phyloP scores from a whole-genome alignment of 106 monocot genomes.

The Dioscorea alata region DNA sequence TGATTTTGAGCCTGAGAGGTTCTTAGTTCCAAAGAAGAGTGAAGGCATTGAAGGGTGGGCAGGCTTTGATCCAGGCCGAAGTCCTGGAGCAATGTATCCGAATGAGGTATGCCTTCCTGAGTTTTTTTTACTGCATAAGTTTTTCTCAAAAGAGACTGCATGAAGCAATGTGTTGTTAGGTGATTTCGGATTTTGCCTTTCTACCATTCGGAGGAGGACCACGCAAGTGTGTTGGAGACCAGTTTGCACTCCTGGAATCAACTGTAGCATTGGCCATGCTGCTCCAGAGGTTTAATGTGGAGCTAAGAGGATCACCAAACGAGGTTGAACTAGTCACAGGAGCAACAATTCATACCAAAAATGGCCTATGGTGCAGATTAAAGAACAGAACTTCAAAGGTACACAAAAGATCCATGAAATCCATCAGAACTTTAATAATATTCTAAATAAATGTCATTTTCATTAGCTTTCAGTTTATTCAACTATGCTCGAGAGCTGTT shows the following conservation, averaged over 20 bases:
- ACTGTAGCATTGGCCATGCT: slow-evolving; percentile 71
- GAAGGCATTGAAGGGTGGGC: slow-evolving; percentile 79
- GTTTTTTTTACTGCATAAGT: too few relatives aligned
- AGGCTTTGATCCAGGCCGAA: slow-evolving; percentile 77
- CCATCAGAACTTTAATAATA: too few relatives aligned
- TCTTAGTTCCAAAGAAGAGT: slow-evolving; percentile 54
- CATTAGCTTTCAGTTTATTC: too few relatives aligned
- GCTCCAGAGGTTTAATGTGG: slow-evolving; percentile 77
- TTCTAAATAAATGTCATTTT: too few relatives aligned
- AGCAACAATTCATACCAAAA: slow-evolving; percentile 90
- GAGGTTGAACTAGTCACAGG: slow-evolving; percentile 89
- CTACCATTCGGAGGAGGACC: slow-evolving; percentile 89
- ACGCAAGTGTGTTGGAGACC: slow-evolving; percentile 88
- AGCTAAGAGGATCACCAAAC: slow-evolving; percentile 68
- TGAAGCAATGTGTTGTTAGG: slow-evolving; percentile 18
- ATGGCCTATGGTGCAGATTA: slow-evolving; percentile 81
- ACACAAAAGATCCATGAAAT: too few relatives aligned
- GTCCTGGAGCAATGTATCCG: slow-evolving; percentile 87
- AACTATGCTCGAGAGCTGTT: too few relatives aligned
- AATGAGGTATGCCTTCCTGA: slow-evolving; percentile 98
- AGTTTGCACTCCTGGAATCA: slow-evolving; percentile 89
- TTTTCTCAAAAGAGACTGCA: background rate
- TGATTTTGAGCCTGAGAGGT: slow-evolving; percentile 95
- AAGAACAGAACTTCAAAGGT: slow-evolving; percentile 43
- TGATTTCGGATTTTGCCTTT: slow-evolving; percentile 85